A percentile compares a stretch with the other conserved stretches of the same genome.
These are phyloP conservation scores for Vitis rotundifolia DNA, from an alignment of 164 flowering plant species.

Conservation along the genomic window DNA sequence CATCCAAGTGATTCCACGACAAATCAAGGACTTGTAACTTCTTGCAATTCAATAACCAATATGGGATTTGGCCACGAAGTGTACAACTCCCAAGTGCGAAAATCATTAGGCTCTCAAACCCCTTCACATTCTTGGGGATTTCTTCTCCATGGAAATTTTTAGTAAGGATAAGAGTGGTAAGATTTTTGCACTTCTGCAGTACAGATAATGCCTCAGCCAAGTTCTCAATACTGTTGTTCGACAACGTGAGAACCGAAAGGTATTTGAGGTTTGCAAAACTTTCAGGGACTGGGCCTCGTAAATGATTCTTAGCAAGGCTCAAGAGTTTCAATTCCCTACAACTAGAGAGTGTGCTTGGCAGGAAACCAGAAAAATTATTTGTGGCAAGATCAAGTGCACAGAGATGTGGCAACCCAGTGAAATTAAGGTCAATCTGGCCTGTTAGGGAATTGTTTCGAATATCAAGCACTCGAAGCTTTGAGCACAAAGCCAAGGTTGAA, in stretches of 20 bases:
- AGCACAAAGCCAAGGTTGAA: constrained; percentile 44
- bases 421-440: constrained; percentile 55
- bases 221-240: constrained; percentile 67
- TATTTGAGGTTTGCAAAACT: constrained; percentile 43
- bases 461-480: constrained; percentile 60
- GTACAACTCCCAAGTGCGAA: constrained; percentile 67
- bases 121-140: constrained; percentile 44
- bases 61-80: constrained; percentile 63
- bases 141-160: constrained; percentile 71
- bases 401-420: constrained; percentile 52
- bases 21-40: constrained; percentile 70
- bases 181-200: constrained; percentile 63
- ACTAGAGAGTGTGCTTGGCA: constrained; percentile 58
- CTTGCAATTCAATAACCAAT: constrained; percentile 52
- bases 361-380: constrained; percentile 60
- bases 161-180: constrained; percentile 72
- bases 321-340: constrained; percentile 55
- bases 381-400: constrained; percentile 71
- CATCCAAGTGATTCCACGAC: constrained; percentile 76
- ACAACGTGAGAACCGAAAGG: constrained; percentile 67
- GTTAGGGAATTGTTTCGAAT: constrained; percentile 70
- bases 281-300: constrained; percentile 56
- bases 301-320: constrained; percentile 63
- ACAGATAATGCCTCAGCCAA: constrained; percentile 51
- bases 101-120: constrained; percentile 50